A percentile compares a stretch with the other conserved stretches of the same genome.
Conservation (phyloP, 2,329 filamentous ascomycete species). For the Myrmaecium sp. region DNA sequence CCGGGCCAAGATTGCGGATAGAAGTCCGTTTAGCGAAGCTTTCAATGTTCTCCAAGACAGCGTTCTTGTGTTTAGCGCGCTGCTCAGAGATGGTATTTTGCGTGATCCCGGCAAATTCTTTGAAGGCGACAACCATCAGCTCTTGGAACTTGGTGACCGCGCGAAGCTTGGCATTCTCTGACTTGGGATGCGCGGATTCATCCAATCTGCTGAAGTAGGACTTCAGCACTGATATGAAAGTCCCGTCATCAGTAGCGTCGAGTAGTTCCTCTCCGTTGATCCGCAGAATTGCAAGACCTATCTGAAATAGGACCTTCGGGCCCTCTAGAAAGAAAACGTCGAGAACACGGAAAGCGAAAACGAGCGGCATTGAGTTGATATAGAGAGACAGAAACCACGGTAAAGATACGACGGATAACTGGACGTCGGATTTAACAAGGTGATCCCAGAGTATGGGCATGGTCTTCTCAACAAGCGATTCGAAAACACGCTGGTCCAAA, state of each 20-base stretch:
- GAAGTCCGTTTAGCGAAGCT: conserved; percentile 94
- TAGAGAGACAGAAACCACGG: conserved; percentile 97
- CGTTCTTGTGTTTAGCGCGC: conserved; percentile 81
- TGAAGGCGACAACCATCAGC: conserved; percentile 97
- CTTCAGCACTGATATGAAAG: conserved; percentile 92
- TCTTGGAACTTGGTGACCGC: conserved; percentile 95
- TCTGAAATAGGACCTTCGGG: conserved; percentile 92
- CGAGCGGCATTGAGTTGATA: conserved; percentile 97
- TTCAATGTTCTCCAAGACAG: conserved; percentile 88
- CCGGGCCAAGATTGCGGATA: conserved; percentile 84
- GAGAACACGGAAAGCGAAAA: conserved; percentile 90
- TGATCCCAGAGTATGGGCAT: conserved; percentile 99
- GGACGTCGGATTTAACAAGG: conserved; percentile 89
- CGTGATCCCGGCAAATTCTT: conserved; percentile 91
- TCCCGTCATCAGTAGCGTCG: conserved; percentile 84
- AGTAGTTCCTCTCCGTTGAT: conserved; percentile 95
- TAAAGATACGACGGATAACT: conserved; percentile 89
- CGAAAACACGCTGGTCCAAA: conserved; percentile 91
- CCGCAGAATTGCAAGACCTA: conserved; percentile 86
- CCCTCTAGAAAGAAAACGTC: conserved; percentile 98
- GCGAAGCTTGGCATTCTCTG: conserved; percentile 83
- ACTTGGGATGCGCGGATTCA: conserved; percentile 89
- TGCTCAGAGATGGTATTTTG: conserved; percentile 83
- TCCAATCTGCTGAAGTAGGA: conserved; percentile 85
- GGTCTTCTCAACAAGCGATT: conserved; percentile 93